Evolutionary conservation across 345 rosid species (phyloP).

Genomic region (Bruguiera gymnorhiza): DNA sequence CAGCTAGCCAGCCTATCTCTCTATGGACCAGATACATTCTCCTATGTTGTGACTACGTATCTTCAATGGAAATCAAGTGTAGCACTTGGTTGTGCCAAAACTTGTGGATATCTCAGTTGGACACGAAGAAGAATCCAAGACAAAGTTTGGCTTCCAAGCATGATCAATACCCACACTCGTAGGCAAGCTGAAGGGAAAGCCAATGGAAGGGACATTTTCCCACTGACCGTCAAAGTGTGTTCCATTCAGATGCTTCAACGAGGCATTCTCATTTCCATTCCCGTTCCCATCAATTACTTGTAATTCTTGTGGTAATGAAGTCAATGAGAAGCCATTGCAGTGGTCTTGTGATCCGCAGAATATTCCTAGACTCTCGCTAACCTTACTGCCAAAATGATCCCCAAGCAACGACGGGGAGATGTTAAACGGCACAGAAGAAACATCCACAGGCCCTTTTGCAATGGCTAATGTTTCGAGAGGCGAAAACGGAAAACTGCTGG

Average conservation of each 20-base stretch:
- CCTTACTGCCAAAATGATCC: not conserved
- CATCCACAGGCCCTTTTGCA: constrained; percentile 30
- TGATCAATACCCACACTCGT: constrained; percentile 18
- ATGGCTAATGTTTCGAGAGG: constrained; percentile 38
- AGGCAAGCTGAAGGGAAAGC: constrained; percentile 36
- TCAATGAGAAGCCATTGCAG: constrained; percentile 19
- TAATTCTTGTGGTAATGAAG: constrained; percentile 17
- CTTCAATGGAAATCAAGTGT: constrained; percentile 16
- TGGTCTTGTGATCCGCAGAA: constrained; percentile 28
- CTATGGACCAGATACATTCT: too few relatives aligned
- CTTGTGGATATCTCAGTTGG: constrained; percentile 29
- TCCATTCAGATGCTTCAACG: constrained; percentile 13
- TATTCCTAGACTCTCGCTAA: constrained; percentile 11
- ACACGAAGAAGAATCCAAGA: constrained; percentile 32
- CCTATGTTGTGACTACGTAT: too few relatives aligned
- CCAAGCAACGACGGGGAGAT: constrained; percentile 40
- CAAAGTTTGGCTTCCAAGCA: constrained; percentile 38
- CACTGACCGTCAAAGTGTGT: constrained; percentile 24
- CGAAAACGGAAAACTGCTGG: constrained; percentile 34
- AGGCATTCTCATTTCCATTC: constrained; percentile 11
- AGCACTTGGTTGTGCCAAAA: constrained; percentile 30
- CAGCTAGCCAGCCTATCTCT: not conserved
- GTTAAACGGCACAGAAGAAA: constrained; percentile 47
- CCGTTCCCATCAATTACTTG: constrained; percentile 9
- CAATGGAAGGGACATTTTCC: constrained; percentile 22